A percentile compares a stretch with the other conserved stretches of the same genome.
Evolutionary conservation across 352 stramenopile genomes (phyloP).

Genomic region (Salisapilia sapeloensis): DNA sequence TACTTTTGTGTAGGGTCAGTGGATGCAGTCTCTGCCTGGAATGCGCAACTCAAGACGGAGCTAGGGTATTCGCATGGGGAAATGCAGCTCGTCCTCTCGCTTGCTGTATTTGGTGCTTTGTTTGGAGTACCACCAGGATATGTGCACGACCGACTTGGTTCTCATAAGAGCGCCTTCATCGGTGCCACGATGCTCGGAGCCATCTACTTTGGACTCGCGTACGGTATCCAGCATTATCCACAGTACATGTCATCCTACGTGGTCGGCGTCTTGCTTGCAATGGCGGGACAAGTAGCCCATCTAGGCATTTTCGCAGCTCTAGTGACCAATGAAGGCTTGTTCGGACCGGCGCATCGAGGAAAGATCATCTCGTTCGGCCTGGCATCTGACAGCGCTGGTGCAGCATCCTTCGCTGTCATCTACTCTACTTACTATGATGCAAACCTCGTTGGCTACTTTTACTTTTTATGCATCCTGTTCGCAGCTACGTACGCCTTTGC

Average conservation of each 20-base stretch:
- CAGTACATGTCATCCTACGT: conserved; percentile 19
- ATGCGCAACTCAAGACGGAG: conserved; percentile 34
- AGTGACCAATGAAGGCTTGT: conserved; percentile 59
- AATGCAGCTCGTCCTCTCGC: conserved; percentile 62
- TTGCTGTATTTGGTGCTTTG: conserved; percentile 64
- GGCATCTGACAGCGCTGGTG: conserved; percentile 44
- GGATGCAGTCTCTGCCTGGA: conserved; percentile 67
- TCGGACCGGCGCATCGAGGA: conserved; percentile 35
- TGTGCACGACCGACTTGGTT: conserved; percentile 49
- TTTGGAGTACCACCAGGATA: conserved; percentile 48
- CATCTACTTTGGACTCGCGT: conserved; percentile 24
- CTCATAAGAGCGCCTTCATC: conserved; percentile 33
- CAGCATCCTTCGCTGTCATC: conserved; percentile 44
- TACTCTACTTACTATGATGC: conserved; percentile 40
- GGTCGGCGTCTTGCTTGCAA: conserved; percentile 31
- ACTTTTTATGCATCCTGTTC: conserved; percentile 44
- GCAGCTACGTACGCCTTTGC: conserved; percentile 26
- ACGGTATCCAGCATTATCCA: conserved; percentile 12
- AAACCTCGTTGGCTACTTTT: conserved; percentile 37
- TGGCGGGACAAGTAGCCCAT: conserved; percentile 40
- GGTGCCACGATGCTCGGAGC: conserved; percentile 14
- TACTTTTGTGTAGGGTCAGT: conserved; percentile 49
- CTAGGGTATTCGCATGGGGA: conserved; percentile 50
- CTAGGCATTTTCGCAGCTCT: conserved; percentile 56
- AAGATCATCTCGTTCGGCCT: conserved; percentile 58